A percentile compares a stretch with the other conserved stretches of the same genome.
Conservation (phyloP, 1,284 basidiomycete genomes). For the Leccinum griseonigrum region DNA sequence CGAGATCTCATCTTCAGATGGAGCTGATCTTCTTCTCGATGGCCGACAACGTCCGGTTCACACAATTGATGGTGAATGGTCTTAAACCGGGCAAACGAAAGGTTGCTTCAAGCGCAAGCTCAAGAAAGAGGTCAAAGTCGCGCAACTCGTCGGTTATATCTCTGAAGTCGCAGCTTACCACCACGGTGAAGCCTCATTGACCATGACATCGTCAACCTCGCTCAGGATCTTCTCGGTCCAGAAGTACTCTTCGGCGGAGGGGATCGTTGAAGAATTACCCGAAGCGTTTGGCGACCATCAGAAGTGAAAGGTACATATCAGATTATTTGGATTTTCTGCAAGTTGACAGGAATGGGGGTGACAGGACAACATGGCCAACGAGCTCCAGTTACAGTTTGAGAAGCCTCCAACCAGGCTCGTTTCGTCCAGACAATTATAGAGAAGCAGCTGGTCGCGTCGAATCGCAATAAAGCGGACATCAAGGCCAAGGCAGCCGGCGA, state of each 20-base stretch:
- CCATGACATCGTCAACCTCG: slow-evolving; percentile 88
- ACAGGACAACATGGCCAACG: slow-evolving; percentile 83
- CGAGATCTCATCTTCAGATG: slow-evolving; percentile 84
- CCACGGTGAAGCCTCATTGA: slow-evolving; percentile 90
- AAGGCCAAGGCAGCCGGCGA: slow-evolving; percentile 76
- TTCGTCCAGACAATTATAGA: slow-evolving; percentile 97
- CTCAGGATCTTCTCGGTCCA: slow-evolving; percentile 97
- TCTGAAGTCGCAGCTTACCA: slow-evolving; percentile 95
- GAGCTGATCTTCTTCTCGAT: slow-evolving; percentile 99
- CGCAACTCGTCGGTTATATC: slow-evolving; percentile 94
- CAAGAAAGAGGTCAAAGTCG: slow-evolving; percentile 94
- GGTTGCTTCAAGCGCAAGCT: slow-evolving; percentile 94
- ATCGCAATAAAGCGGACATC: slow-evolving; percentile 88
- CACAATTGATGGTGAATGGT: slow-evolving; percentile 92
- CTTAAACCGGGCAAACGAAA: slow-evolving; percentile 99
- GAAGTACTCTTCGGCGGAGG: slow-evolving; percentile 88
- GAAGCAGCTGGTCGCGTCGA: slow-evolving; percentile 86
- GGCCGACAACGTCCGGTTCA: slow-evolving; percentile 97
- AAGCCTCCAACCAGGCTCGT: slow-evolving; percentile 89
- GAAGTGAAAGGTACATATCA: slow-evolving; percentile 76
- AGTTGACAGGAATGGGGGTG: not conserved
- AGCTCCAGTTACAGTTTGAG: slow-evolving; percentile 83
- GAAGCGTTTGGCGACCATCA: slow-evolving; percentile 86
- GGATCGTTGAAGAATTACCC: slow-evolving; percentile 92
- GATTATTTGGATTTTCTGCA: not conserved